These are phyloP conservation scores for Psophocarpus tetragonolobus DNA, from an alignment of 306 rosid genomes.

Conservation along the genomic window DNA sequence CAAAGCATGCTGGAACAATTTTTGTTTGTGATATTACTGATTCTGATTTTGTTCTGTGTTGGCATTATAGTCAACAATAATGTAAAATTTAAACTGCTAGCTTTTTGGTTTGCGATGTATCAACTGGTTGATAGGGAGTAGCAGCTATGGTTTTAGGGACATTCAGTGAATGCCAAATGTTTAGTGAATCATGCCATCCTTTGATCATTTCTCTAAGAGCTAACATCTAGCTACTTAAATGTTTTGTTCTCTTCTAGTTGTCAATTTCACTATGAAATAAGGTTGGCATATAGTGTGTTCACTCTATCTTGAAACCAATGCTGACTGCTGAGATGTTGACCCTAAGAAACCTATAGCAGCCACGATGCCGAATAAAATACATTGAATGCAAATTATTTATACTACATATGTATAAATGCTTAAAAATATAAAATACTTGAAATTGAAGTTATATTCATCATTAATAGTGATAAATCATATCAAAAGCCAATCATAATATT, in stretches of 20 bases:
- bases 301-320: not conserved
- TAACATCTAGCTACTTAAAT: not conserved
- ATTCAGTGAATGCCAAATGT: not conserved
- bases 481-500: not conserved
- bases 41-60: slow-evolving; percentile 15
- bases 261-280: not conserved
- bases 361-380: not conserved
- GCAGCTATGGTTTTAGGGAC: not conserved
- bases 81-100: not conserved
- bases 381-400: not conserved
- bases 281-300: not conserved
- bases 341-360: not conserved
- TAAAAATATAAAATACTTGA: not conserved
- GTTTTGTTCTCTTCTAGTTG: slow-evolving; percentile 23
- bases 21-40: not conserved
- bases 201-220: not conserved
- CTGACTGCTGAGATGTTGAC: not conserved
- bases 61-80: not conserved
- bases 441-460: not conserved
- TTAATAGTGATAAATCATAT: not conserved
- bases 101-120: not conserved
- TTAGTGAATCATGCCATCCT: slow-evolving; percentile 12
- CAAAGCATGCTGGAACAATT: not conserved
- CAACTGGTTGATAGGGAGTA: slow-evolving; percentile 4
- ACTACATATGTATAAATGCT: not conserved